These are phyloP conservation scores for Ceratobasidium sp. DNA, from an alignment of 1,284 basidiomycete genomes.

Conservation along the genomic window DNA sequence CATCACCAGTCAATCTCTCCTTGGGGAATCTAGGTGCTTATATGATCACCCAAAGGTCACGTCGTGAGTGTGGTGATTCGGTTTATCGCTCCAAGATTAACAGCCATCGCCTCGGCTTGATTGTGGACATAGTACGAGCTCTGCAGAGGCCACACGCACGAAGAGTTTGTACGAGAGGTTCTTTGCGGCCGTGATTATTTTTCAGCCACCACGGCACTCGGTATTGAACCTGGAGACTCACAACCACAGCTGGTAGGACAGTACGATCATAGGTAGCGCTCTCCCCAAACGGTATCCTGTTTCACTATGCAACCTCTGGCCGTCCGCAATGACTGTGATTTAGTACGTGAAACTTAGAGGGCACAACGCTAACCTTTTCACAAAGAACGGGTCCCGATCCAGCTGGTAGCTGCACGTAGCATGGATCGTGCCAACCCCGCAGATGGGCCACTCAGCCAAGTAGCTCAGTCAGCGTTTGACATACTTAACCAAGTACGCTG, in stretches of 20 bases:
- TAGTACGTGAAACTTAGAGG: too few relatives aligned
- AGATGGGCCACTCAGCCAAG: not conserved
- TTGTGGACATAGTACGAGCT: not conserved
- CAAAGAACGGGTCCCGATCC: not conserved
- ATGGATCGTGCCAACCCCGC: not conserved
- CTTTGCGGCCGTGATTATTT: too few relatives aligned
- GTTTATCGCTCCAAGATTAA: not conserved
- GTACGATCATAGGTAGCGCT: too few relatives aligned
- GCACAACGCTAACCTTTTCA: too few relatives aligned
- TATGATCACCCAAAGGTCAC: slow-evolving; percentile 2
- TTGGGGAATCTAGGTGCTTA: slow-evolving; percentile 7
- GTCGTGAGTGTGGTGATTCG: not conserved
- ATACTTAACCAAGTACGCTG: not conserved
- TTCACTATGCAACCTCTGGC: too few relatives aligned
- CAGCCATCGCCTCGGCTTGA: not conserved
- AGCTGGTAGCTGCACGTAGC: too few relatives aligned
- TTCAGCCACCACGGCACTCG: too few relatives aligned
- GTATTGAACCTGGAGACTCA: too few relatives aligned
- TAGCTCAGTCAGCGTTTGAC: not conserved
- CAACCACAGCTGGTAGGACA: too few relatives aligned
- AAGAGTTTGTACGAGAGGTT: too few relatives aligned
- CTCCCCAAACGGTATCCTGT: too few relatives aligned
- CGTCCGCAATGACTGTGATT: too few relatives aligned
- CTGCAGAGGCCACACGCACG: not conserved
- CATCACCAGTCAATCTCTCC: slow-evolving; percentile 7